These are phyloP conservation scores for Halophytophthora polymorphica DNA, from an alignment of 352 stramenopile genomes.

Conservation along the genomic window DNA sequence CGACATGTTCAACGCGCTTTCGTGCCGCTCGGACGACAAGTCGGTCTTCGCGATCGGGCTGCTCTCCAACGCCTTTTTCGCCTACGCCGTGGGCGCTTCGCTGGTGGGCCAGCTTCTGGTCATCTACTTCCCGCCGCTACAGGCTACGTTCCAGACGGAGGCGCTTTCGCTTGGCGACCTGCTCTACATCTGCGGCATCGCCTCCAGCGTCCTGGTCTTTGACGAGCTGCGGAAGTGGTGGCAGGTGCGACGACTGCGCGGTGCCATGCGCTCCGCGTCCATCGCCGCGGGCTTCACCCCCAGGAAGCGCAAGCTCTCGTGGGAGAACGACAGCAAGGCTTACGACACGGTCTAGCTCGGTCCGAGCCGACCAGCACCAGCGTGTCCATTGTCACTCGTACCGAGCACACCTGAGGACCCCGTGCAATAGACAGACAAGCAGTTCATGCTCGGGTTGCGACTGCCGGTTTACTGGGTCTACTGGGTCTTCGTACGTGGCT, in stretches of 20 bases:
- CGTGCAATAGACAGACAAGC: conserved; percentile 33
- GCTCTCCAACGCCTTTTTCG: conserved; percentile 93
- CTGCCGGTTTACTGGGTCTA: no score
- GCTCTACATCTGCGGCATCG: conserved; percentile 90
- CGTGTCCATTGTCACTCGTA: no score
- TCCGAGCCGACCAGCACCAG: no score
- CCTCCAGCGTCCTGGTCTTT: conserved; percentile 91
- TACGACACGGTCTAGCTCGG: conserved; percentile 66
- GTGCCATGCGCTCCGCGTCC: conserved; percentile 27
- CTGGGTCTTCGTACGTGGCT: no score
- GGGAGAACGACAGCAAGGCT: conserved; percentile 49
- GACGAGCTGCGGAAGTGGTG: conserved; percentile 93
- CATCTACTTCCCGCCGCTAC: conserved; percentile 96
- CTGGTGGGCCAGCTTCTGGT: conserved; percentile 94
- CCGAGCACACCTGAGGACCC: conserved; percentile 4
- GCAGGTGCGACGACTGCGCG: conserved; percentile 38
- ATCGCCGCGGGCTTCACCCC: conserved; percentile 34
- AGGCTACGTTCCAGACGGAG: conserved; percentile 96
- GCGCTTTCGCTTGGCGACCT: conserved; percentile 91
- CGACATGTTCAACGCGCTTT: conserved; percentile 98
- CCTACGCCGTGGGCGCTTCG: conserved; percentile 90
- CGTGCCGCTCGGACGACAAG: conserved; percentile 93
- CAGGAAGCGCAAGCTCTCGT: conserved; percentile 71
- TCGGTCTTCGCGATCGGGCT: conserved; percentile 92
- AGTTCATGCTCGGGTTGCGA: conserved; percentile 3